Percentiles rank a stretch among this genome's conserved stretches.
Conservation (phyloP, 345 rosid species). For the Eucalyptus cloeziana region DNA sequence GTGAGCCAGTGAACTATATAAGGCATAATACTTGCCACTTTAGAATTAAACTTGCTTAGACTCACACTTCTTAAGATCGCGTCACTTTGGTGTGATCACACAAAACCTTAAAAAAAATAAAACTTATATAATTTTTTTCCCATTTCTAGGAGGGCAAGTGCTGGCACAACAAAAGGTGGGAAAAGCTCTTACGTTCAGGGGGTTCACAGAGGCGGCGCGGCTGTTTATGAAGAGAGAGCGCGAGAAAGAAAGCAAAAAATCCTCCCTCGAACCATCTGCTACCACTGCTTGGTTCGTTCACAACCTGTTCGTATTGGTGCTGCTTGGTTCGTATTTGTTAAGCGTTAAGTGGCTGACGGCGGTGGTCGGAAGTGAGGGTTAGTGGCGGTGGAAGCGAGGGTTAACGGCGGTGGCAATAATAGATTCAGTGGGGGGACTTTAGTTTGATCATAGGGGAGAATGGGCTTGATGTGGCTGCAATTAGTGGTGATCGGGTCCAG, state of each 20-base stretch:
- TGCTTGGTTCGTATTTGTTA: too few relatives aligned
- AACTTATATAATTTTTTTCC: not conserved
- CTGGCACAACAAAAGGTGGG: not conserved
- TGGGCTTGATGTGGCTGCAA: too few relatives aligned
- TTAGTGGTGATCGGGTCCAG: too few relatives aligned
- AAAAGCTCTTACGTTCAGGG: too few relatives aligned
- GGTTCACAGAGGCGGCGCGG: not conserved
- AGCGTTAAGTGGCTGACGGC: too few relatives aligned
- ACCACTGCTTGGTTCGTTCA: too few relatives aligned
- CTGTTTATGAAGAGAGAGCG: not conserved
- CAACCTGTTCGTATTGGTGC: too few relatives aligned
- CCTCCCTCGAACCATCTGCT: too few relatives aligned
- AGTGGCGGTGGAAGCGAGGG: not conserved
- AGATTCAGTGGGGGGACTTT: too few relatives aligned
- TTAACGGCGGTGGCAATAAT: not conserved
- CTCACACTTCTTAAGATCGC: not conserved
- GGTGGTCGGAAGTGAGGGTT: not conserved
- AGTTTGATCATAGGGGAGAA: too few relatives aligned
- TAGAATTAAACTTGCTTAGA: not conserved
- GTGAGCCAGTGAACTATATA: rapidly evolving
- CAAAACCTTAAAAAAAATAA: too few relatives aligned
- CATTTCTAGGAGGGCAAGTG: not conserved
- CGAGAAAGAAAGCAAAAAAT: not conserved
- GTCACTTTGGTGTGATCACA: not conserved
- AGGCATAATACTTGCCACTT: too few relatives aligned